These are phyloP conservation scores for Metschnikowia corniflorae DNA, from an alignment of 805 yeast species.

Conservation along the genomic window DNA sequence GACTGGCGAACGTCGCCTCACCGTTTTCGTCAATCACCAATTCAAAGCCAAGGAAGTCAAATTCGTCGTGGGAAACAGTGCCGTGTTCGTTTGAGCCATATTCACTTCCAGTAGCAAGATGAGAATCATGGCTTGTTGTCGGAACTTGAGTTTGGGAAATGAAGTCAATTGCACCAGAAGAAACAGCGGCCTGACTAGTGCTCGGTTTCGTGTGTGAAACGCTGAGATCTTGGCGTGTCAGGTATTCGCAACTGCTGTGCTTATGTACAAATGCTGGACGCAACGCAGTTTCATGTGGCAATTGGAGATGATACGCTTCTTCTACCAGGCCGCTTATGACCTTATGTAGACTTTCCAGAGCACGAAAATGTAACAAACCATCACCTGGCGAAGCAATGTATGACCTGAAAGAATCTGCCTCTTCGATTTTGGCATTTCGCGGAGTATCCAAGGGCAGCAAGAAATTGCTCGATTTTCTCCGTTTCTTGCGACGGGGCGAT, in stretches of 20 bases:
- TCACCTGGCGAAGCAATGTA: constrained; percentile 4
- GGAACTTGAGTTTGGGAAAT: too few species aligned
- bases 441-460: constrained; percentile 3
- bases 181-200: too few species aligned
- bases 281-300: not conserved
- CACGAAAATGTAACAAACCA: not conserved
- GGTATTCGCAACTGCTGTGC: too few species aligned
- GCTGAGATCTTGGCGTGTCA: too few species aligned
- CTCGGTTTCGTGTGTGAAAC: too few species aligned
- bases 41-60: constrained; percentile 26
- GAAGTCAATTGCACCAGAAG: too few species aligned
- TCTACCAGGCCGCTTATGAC: not conserved
- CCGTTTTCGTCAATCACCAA: constrained; percentile 41
- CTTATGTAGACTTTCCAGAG: constrained; percentile 4
- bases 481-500: constrained; percentile 11
- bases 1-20: constrained; percentile 33
- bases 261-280: not conserved
- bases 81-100: too few species aligned
- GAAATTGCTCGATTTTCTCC: constrained; percentile 9
- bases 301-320: not conserved
- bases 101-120: too few species aligned
- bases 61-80: not conserved
- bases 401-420: not conserved
- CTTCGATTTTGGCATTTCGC: constrained; percentile 1
- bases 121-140: too few species aligned